Percentiles rank a stretch among this genome's conserved stretches.
Conservation (phyloP, 2,329 filamentous ascomycete species). For the Colletotrichum limetticola region DNA sequence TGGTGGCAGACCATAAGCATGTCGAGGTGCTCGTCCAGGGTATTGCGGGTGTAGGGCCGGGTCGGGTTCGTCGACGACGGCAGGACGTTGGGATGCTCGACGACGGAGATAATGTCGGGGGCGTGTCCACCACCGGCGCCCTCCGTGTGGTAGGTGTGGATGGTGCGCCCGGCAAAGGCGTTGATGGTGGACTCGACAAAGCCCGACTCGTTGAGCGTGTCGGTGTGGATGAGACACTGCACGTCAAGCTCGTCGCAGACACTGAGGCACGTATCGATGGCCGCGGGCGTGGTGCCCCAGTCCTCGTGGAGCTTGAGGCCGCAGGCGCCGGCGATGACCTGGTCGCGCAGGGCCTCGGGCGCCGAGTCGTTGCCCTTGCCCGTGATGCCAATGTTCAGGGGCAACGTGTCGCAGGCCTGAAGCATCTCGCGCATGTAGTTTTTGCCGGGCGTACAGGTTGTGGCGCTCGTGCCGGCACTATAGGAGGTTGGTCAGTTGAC, state of each 20-base stretch:
- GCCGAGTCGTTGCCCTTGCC: slow-evolving; percentile 92
- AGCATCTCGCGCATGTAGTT: slow-evolving; percentile 90
- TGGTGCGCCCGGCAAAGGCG: slow-evolving; percentile 87
- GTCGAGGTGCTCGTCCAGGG: slow-evolving; percentile 94
- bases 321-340: slow-evolving; percentile 84
- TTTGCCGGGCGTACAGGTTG: slow-evolving; percentile 90
- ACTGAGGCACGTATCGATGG: slow-evolving; percentile 85
- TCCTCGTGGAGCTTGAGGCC: slow-evolving; percentile 96
- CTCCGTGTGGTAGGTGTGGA: slow-evolving; percentile 98
- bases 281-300: slow-evolving; percentile 91
- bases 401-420: slow-evolving; percentile 83
- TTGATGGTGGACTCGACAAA: slow-evolving; percentile 92
- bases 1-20: slow-evolving; percentile 99
- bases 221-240: slow-evolving; percentile 94
- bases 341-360: slow-evolving; percentile 77
- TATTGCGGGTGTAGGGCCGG: slow-evolving; percentile 89
- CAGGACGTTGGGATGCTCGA: slow-evolving; percentile 88
- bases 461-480: slow-evolving; percentile 88
- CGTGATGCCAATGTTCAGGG: slow-evolving; percentile 90
- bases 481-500: slow-evolving; percentile 37
- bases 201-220: slow-evolving; percentile 96
- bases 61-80: slow-evolving; percentile 94
- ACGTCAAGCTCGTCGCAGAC: slow-evolving; percentile 94
- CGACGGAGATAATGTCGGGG: slow-evolving; percentile 94
- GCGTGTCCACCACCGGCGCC: slow-evolving; percentile 95